Evolutionary conservation across 176 grass and related monocot species (phyloP).

Genomic region (Metroxylon sagu): DNA sequence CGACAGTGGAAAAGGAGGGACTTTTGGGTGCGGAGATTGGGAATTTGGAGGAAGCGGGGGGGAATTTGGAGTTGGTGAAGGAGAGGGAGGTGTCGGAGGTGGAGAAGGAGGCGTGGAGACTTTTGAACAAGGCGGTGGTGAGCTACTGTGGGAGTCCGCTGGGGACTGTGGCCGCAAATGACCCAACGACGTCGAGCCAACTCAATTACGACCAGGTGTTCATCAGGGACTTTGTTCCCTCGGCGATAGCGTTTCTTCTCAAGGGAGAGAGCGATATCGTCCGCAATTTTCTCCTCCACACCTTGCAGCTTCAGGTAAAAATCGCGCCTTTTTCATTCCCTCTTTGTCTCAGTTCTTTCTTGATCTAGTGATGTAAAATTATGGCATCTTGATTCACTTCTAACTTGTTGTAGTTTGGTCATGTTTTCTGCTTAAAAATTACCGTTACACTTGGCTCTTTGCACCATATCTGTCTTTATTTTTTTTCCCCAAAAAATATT

Average conservation of each 20-base stretch:
- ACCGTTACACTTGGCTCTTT: no score
- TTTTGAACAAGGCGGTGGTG: constrained; percentile 70
- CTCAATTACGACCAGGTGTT: constrained; percentile 83
- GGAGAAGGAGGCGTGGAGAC: constrained; percentile 80
- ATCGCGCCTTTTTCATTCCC: background rate
- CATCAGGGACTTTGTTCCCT: constrained; percentile 18
- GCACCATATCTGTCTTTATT: no score
- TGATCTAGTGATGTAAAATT: no score
- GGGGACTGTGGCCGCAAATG: constrained; percentile 78
- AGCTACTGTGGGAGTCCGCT: constrained; percentile 74
- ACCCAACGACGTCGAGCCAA: constrained; percentile 40
- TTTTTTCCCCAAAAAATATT: no score
- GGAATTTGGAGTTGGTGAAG: background rate
- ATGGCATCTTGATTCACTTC: no score
- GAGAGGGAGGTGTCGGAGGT: constrained; percentile 32
- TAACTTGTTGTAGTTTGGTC: no score
- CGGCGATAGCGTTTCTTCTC: constrained; percentile 12
- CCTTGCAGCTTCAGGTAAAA: constrained; percentile 18
- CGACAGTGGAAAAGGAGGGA: no score
- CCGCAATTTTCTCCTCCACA: constrained; percentile 13
- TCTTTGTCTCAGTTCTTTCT: background rate
- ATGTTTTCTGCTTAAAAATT: no score
- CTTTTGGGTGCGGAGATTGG: no score
- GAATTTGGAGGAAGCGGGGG: constrained; percentile 1
- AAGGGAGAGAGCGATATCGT: constrained; percentile 17